Conservation (phyloP, 257 asterid genomes). For the Thymus mandschuricus region DNA sequence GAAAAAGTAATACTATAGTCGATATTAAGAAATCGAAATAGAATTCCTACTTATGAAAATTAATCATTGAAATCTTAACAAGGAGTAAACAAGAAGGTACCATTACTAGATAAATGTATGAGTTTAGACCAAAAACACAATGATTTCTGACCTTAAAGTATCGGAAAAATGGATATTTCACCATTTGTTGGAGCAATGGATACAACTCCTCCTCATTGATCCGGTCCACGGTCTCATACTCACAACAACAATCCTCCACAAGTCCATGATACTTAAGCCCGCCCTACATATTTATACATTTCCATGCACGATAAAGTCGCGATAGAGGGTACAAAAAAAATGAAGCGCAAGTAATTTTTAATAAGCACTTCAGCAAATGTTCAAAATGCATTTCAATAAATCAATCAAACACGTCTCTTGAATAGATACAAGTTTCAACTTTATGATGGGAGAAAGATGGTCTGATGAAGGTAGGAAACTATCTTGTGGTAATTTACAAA, state of each 20-base stretch:
- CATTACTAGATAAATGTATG: slow-evolving; percentile 1
- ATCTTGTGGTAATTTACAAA: not conserved
- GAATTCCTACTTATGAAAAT: not conserved
- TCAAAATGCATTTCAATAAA: not conserved
- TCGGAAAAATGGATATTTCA: slow-evolving; percentile 62
- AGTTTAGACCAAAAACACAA: not conserved
- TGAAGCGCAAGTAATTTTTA: slow-evolving; percentile 17
- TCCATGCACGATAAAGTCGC: slow-evolving; percentile 3
- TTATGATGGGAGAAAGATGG: not conserved
- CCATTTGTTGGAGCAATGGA: slow-evolving; percentile 60
- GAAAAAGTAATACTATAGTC: not conserved
- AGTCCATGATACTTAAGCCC: slow-evolving; percentile 42
- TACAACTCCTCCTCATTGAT: slow-evolving; percentile 50
- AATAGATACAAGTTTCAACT: not conserved
- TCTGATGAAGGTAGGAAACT: not conserved
- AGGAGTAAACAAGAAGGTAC: not conserved
- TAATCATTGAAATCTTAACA: slow-evolving; percentile 5
- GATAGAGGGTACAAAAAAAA: not conserved
- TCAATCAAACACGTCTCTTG: not conserved
- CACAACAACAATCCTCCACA: slow-evolving; percentile 70
- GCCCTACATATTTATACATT: slow-evolving; percentile 39
- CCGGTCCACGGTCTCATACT: slow-evolving; percentile 52
- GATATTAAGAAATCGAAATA: not conserved
- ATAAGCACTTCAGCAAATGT: not conserved
- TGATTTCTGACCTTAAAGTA: slow-evolving; percentile 54